Base-by-base conservation (phyloP, 2,329 filamentous ascomycete species). In the Ophiostoma sp. region DNA sequence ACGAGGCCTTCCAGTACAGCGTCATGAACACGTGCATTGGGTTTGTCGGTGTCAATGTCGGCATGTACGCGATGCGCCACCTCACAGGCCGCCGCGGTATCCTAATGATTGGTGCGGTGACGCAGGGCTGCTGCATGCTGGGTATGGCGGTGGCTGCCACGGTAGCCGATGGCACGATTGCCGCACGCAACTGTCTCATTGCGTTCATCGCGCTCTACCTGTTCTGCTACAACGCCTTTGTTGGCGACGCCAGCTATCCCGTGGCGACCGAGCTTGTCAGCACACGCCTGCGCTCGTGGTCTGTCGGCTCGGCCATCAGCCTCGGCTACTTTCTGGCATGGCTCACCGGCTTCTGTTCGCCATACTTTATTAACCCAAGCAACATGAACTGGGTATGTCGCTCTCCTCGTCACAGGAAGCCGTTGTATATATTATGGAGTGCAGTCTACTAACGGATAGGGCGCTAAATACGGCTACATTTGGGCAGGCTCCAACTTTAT, bases 21-120 rank as follows among this genome's bases (percentile, higher is more conserved):
- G 79, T 85, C 65, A 80, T 84, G 78, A 81, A 80, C 69, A 81
- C 79, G 4, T 83, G 80, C 67, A 73, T 84, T 27, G 81, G 81
- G 2, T 80, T 84, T 62, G 63, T 83, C 7, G 81, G 81, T 0
- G 80, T 82, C 49, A 81, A 83, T 65, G 67, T 81, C 38, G 81
- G 82, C 58, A 81, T 84, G 70, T 81, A 78, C 71, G 75, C 80
- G 16, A 83, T 84, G 76, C 79, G 80, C 36, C 75, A 81, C 44
- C 74, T 82, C 14, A 76, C 82, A 66, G 82, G 82, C 0, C 78
- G 82, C 2, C 78, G 82, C 6, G 76, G 76, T 2, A 79, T 84
- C 44, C 77, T 84, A 64, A 83, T 83, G 67, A 75, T 80, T 2
- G 82, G 82, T 3, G 78, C 80, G 0, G 69, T 78, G 1, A 73